Percentiles rank a stretch among this genome's conserved stretches.
These are phyloP conservation scores for Pinus tabuliformis DNA, from an alignment of 75 land plant genomes.

Conservation along the genomic window DNA sequence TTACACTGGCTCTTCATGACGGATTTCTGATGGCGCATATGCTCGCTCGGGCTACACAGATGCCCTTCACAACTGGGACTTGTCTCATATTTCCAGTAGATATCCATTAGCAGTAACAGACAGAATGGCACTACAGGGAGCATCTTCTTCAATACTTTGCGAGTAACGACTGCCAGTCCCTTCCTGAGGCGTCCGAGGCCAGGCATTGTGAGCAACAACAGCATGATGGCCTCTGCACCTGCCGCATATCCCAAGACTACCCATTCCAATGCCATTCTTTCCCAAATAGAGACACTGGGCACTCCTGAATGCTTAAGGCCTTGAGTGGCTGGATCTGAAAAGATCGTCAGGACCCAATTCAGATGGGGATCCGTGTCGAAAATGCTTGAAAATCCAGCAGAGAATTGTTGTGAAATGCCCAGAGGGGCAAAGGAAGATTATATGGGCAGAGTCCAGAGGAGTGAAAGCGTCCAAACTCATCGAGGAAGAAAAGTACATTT, in stretches of 20 bases:
- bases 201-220: conserved; percentile 76
- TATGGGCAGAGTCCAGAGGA: too few relatives aligned
- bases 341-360: too few relatives aligned
- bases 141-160: conserved; percentile 78
- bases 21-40: conserved; percentile 65
- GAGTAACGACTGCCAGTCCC: conserved; percentile 73
- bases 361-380: too few relatives aligned
- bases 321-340: too few relatives aligned
- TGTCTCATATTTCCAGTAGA: conserved; percentile 97
- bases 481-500: too few relatives aligned
- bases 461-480: too few relatives aligned
- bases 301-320: too few relatives aligned
- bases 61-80: conserved; percentile 46
- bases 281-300: too few relatives aligned
- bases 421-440: too few relatives aligned
- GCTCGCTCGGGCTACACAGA: conserved; percentile 52
- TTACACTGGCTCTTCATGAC: conserved; percentile 82
- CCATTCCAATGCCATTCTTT: conserved; percentile 86
- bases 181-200: conserved; percentile 74
- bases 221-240: conserved; percentile 79
- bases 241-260: conserved; percentile 75
- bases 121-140: conserved; percentile 80
- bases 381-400: too few relatives aligned
- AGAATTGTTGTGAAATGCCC: too few relatives aligned
- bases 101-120: conserved; percentile 81